Evolutionary conservation across 2,329 filamentous ascomycete species (phyloP).

Genomic region (Colletotrichum scovillei): DNA sequence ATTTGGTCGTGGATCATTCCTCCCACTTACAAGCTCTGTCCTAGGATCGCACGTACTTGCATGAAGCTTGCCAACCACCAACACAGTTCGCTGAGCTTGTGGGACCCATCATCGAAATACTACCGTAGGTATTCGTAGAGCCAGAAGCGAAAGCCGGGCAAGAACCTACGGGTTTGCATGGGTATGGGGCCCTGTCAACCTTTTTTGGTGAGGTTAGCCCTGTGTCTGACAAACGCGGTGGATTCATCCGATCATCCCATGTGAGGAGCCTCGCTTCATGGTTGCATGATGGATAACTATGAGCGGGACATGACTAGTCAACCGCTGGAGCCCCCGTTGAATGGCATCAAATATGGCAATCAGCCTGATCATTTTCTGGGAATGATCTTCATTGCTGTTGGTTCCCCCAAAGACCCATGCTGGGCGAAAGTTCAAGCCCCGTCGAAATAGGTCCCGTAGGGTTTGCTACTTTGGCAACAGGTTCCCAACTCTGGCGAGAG

Average conservation of each 20-base stretch:
- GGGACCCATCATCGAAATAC: conserved; percentile 19
- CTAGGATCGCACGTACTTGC: conserved; percentile 23
- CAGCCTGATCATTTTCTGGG: conserved; percentile 1
- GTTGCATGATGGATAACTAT: conserved; percentile 30
- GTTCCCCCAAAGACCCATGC: not conserved
- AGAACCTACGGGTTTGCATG: conserved; percentile 11
- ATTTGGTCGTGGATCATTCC: conserved; percentile 13
- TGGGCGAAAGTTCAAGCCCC: not conserved
- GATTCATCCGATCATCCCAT: conserved; percentile 28
- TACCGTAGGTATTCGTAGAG: not conserved
- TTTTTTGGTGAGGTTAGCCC: not conserved
- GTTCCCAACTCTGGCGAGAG: not conserved
- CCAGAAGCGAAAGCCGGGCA: conserved; percentile 16
- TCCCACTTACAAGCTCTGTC: conserved; percentile 26
- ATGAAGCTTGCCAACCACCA: conserved; percentile 25
- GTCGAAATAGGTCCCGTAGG: not conserved
- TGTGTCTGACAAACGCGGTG: conserved; percentile 17
- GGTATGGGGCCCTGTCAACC: conserved; percentile 10
- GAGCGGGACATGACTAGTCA: conserved; percentile 29
- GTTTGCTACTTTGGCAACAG: not conserved
- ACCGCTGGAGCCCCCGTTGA: conserved; percentile 11
- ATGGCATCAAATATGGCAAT: conserved; percentile 19
- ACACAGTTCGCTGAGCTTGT: conserved; percentile 3
- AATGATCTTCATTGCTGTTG: conserved; percentile 24
- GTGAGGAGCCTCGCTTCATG: conserved; percentile 19